A percentile compares a stretch with the other conserved stretches of the same genome.
Evolutionary conservation across 2,329 filamentous ascomycete genomes (phyloP).

Genomic region (Neurospora sp.): DNA sequence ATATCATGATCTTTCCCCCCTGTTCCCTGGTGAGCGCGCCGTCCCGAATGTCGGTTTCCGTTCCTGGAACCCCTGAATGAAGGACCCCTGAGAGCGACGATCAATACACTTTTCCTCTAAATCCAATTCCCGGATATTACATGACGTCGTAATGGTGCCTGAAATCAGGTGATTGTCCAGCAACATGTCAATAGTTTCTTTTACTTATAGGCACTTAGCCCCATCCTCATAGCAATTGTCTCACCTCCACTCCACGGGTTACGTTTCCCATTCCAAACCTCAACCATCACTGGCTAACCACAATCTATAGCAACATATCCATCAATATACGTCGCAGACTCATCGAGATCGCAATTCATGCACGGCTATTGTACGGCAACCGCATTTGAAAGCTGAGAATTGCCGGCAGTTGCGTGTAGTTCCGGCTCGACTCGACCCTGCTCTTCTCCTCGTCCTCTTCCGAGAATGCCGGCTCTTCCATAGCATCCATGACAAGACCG

Average conservation of each 20-base stretch:
- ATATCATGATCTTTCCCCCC: not conserved
- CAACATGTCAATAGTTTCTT: not conserved
- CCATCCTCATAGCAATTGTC: not conserved
- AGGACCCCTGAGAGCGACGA: not conserved
- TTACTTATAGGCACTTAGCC: not conserved
- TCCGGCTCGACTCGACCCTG: constrained; percentile 26
- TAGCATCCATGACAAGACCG: constrained; percentile 32
- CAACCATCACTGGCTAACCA: not conserved
- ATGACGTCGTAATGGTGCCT: not conserved
- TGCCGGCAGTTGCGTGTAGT: constrained; percentile 29
- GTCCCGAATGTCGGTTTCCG: not conserved
- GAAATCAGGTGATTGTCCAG: not conserved
- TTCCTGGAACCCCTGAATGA: not conserved
- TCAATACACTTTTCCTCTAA: not conserved
- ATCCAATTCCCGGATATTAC: not conserved
- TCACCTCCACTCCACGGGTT: not conserved
- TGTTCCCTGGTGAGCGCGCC: not conserved
- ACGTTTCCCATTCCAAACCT: not conserved
- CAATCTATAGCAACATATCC: not conserved
- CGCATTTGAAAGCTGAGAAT: constrained; percentile 25
- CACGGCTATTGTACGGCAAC: not conserved
- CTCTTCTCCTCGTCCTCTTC: constrained; percentile 22
- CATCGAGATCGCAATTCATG: not conserved
- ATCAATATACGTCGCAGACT: not conserved
- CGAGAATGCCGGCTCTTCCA: constrained; percentile 37